Percentiles rank a stretch among this genome's conserved stretches.
These are phyloP conservation scores for Macroventuria anomochaeta DNA, from an alignment of 2,329 filamentous ascomycete genomes.

Conservation along the genomic window DNA sequence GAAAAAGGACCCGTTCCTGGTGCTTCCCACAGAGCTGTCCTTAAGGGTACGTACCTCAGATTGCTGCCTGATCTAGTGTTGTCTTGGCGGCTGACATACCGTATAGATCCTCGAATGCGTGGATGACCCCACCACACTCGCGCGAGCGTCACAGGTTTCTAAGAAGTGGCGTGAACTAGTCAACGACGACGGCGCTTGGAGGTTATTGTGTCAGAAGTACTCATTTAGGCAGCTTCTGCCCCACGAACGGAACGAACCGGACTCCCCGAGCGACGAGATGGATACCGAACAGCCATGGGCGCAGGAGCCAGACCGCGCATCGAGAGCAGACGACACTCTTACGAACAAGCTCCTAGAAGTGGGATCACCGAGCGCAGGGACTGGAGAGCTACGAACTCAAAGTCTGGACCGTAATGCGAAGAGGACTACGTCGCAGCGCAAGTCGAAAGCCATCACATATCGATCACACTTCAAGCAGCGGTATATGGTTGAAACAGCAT, in stretches of 20 bases:
- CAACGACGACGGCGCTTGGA: conserved; percentile 98
- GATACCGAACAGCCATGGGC: conserved; percentile 36
- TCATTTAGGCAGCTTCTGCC: conserved; percentile 73
- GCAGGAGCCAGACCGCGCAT: conserved; percentile 34
- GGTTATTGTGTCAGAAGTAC: conserved; percentile 94
- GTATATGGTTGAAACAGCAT: conserved; percentile 96
- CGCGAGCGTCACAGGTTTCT: conserved; percentile 94
- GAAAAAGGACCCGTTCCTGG: conserved; percentile 95
- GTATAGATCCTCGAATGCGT: conserved; percentile 91
- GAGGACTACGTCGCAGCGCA: conserved; percentile 46
- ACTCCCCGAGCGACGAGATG: conserved; percentile 37
- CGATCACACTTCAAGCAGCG: conserved; percentile 97
- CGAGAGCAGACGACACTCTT: conserved; percentile 35
- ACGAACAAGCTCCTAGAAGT: conserved; percentile 39
- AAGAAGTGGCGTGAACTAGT: conserved; percentile 90
- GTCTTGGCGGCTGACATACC: conserved; percentile 23
- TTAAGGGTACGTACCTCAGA: conserved; percentile 68
- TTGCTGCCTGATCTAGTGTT: conserved; percentile 9
- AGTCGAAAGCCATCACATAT: conserved; percentile 78
- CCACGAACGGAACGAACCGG: conserved; percentile 45
- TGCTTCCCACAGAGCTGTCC: conserved; percentile 90
- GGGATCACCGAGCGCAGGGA: conserved; percentile 52
- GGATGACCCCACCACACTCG: conserved; percentile 93
- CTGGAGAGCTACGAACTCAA: conserved; percentile 57
- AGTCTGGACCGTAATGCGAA: conserved; percentile 63